Evolutionary conservation across 257 asterid species (phyloP), one percentile per base, ranked within the genome.

Genomic region (Przewalskia tangutica): DNA sequence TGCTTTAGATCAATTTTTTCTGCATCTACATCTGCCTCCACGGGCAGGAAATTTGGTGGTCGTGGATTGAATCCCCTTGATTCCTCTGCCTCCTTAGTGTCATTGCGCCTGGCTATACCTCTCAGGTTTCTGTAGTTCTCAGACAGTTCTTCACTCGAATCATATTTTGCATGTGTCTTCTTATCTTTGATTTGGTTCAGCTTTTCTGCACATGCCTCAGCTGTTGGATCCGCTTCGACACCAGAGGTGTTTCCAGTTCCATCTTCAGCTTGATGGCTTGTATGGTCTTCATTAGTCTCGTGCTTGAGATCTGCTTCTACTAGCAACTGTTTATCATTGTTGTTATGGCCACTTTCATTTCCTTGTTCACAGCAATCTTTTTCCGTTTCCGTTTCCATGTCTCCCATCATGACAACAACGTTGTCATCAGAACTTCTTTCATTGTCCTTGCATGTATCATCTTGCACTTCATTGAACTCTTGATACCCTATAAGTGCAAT

Each of bases 1-100:
- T 92, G 97, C 90, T 77, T 89, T 8, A 95, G 97, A 85, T 90
- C 97, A 79, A 95, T 94, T 85, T 89, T 92, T 88, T 95, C 96
- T 5, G 91, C 86, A 82, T 90, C 97, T 20, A 86, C 88, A 14
- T 86, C 95, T 7, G 92, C 86, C 79, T 95, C 94, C 82, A 87
- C 5, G 0, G 89, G 87, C 81, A 95, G 86, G 85, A 92, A 92
- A 84, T 95, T 92, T 6, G 99, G 99, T 7, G 53, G 92, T 80
- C 94, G 89, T 62, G 93, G 98, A 81, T 92, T 92, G 91, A 91
- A 95, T 42, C 38, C 85, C 36, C 86, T 86, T 8, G 38, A 64
- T 66, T 90, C 96, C 55, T 89, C 85, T 12, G 40, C 13, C 38
- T 89, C 91, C 77, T 75, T 44, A 3, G 50, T 46, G 84, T 88